Percentiles rank a stretch among this genome's conserved stretches.
Conservation (phyloP, 2,329 filamentous ascomycete species). For the Ophioceras dolichostomum region DNA sequence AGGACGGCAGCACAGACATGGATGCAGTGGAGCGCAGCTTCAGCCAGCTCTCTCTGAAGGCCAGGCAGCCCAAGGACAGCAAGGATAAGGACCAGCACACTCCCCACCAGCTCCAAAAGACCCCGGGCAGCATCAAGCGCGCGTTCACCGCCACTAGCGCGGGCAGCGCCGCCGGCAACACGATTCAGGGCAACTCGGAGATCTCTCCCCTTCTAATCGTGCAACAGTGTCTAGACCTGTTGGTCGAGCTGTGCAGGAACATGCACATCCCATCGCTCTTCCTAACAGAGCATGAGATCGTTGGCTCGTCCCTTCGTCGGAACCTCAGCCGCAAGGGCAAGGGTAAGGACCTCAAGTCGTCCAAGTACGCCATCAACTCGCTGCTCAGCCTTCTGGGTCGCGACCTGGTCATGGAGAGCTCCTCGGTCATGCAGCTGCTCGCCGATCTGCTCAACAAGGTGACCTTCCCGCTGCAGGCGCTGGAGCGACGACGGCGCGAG, state of each 20-base stretch:
- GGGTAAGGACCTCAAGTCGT: conserved; percentile 68
- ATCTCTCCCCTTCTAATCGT: conserved; percentile 91
- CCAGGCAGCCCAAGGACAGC: conserved; percentile 64
- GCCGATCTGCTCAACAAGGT: conserved; percentile 80
- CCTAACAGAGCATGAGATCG: conserved; percentile 79
- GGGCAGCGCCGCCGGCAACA: too few species aligned
- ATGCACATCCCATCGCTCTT: conserved; percentile 84
- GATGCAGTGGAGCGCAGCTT: conserved; percentile 93
- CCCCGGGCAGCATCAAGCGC: conserved; percentile 40
- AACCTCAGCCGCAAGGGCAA: conserved; percentile 76
- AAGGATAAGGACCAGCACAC: conserved; percentile 56
- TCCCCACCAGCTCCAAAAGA: conserved; percentile 67
- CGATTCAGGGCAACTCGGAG: conserved; percentile 56
- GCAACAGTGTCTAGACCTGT: conserved; percentile 80
- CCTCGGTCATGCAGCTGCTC: conserved; percentile 89
- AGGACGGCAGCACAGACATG: conserved; percentile 90
- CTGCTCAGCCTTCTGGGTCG: conserved; percentile 79
- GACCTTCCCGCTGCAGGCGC: conserved; percentile 69
- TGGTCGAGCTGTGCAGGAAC: conserved; percentile 76
- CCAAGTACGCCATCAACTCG: conserved; percentile 86
- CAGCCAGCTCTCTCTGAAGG: conserved; percentile 79
- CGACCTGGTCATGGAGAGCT: conserved; percentile 93
- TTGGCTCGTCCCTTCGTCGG: conserved; percentile 63
- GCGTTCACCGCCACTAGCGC: conserved; percentile 39
- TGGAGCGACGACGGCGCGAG: conserved; percentile 76